phyloP scores from a whole-genome alignment of 805 yeast genomes.

The Limtongia smithiae region DNA sequence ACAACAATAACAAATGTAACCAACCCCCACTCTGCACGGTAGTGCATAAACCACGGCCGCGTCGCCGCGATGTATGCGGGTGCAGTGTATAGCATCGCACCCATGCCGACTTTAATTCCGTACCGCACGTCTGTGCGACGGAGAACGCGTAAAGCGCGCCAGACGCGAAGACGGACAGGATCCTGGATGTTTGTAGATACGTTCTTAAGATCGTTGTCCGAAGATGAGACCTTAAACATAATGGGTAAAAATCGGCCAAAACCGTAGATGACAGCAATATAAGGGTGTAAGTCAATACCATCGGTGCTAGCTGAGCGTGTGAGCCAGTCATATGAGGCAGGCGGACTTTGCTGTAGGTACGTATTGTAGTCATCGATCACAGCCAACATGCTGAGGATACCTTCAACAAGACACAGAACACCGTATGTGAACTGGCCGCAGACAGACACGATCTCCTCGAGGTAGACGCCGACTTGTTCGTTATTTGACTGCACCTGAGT shows the following conservation, averaged over 20 bases:
- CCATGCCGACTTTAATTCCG: slow-evolving; percentile 75
- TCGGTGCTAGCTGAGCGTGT: background rate
- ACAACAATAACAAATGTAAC: slow-evolving; percentile 79
- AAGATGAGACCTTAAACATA: background rate
- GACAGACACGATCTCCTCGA: slow-evolving; percentile 78
- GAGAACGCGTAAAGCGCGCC: slow-evolving; percentile 47
- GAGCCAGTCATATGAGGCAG: slow-evolving; percentile 10
- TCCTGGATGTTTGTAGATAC: background rate
- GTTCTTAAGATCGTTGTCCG: background rate
- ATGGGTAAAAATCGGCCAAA: background rate
- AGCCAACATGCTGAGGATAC: slow-evolving; percentile 39
- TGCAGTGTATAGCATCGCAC: slow-evolving; percentile 60
- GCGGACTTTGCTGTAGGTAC: background rate
- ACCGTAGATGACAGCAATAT: no score
- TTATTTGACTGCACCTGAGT: slow-evolving; percentile 33
- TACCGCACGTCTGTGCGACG: slow-evolving; percentile 68
- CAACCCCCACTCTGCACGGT: slow-evolving; percentile 83
- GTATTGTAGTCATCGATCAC: slow-evolving; percentile 3
- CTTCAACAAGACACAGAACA: slow-evolving; percentile 57
- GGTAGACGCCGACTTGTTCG: slow-evolving; percentile 46
- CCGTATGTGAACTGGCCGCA: slow-evolving; percentile 75
- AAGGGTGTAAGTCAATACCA: no score
- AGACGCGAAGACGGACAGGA: slow-evolving; percentile 33
- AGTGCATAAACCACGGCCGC: slow-evolving; percentile 51
- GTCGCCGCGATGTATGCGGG: slow-evolving; percentile 65